These are phyloP conservation scores for Alternaria ventricosa DNA, from an alignment of 2,329 filamentous ascomycete genomes.

Conservation along the genomic window DNA sequence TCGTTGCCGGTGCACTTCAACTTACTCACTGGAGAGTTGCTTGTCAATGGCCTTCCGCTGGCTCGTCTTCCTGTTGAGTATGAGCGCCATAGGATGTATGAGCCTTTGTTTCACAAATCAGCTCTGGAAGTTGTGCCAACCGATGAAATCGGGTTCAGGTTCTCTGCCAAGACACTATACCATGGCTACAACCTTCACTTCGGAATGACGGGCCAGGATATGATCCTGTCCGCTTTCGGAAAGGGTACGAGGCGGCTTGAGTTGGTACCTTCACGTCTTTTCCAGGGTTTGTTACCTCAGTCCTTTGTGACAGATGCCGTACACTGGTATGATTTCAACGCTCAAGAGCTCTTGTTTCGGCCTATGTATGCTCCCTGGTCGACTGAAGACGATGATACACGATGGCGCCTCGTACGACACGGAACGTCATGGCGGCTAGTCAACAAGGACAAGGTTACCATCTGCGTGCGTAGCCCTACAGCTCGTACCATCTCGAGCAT, in stretches of 20 bases:
- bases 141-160: slow-evolving; percentile 49
- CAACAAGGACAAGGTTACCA: not conserved
- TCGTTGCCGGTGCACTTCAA: slow-evolving; percentile 52
- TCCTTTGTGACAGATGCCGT: slow-evolving; percentile 27
- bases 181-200: slow-evolving; percentile 46
- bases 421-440: slow-evolving; percentile 22
- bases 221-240: slow-evolving; percentile 31
- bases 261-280: slow-evolving; percentile 44
- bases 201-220: slow-evolving; percentile 29
- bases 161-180: slow-evolving; percentile 44
- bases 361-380: slow-evolving; percentile 12
- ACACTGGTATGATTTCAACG: slow-evolving; percentile 19
- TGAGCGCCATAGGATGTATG: slow-evolving; percentile 50
- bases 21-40: slow-evolving; percentile 58
- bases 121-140: slow-evolving; percentile 56
- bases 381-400: not conserved
- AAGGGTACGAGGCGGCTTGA: slow-evolving; percentile 17
- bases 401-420: not conserved
- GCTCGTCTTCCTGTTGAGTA: slow-evolving; percentile 57
- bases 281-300: slow-evolving; percentile 42
- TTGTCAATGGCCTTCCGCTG: slow-evolving; percentile 60
- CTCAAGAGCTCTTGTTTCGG: slow-evolving; percentile 21
- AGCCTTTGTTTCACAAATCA: slow-evolving; percentile 51
- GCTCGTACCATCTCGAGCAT: slow-evolving; percentile 16
- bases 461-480: slow-evolving; percentile 12